Base-by-base conservation (phyloP, 768 basidiomycete species). In the Auricularia cornea region DNA sequence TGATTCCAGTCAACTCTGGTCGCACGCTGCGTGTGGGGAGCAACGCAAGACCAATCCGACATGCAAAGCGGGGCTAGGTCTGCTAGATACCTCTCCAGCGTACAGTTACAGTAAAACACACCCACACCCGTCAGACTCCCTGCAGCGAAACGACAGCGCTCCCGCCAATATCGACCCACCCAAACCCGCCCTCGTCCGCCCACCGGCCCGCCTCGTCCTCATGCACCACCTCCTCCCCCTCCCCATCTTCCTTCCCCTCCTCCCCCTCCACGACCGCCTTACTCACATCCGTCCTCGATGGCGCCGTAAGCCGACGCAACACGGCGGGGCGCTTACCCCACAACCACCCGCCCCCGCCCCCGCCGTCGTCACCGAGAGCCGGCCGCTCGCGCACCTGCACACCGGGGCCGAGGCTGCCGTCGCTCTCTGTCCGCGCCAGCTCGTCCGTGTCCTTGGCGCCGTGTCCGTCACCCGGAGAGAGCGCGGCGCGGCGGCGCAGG, bases 101-200 rank as follows among this genome's bases (percentile, higher is more conserved):
- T n/a, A n/a, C n/a, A n/a, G n/a, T n/a, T n/a, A n/a, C n/a, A n/a
- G n/a, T n/a, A n/a, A n/a, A n/a, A n/a, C n/a, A n/a, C n/a, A n/a
- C n/a, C n/a, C n/a, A n/a, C n/a, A n/a, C n/a, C n/a, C n/a, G n/a
- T n/a, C 38, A 40, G 8, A 40, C 38, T 40, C 38, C 8, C 38
- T 8, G 8, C 8, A 40, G 38, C 18, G 38, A 18, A 10, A 52
- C 51, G 51, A 40, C 33, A 6, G 56, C 62, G 20, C 67, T 76
- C 63, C 71, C 66, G 3, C 77, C 77, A 10, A 78, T 66, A 60
- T 78, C 77, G 23, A 74, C 67, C 26, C 72, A 70, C 1, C 75
- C 76, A 62, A 77, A 73, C 56, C 74, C 77, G 12, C 70, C 74
- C 52, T 75, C 74, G 57, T 64, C 68, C 59, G 62, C 66, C 71